These are phyloP conservation scores for Claviceps paspali DNA, from an alignment of 2,329 filamentous ascomycete genomes.

Conservation along the genomic window DNA sequence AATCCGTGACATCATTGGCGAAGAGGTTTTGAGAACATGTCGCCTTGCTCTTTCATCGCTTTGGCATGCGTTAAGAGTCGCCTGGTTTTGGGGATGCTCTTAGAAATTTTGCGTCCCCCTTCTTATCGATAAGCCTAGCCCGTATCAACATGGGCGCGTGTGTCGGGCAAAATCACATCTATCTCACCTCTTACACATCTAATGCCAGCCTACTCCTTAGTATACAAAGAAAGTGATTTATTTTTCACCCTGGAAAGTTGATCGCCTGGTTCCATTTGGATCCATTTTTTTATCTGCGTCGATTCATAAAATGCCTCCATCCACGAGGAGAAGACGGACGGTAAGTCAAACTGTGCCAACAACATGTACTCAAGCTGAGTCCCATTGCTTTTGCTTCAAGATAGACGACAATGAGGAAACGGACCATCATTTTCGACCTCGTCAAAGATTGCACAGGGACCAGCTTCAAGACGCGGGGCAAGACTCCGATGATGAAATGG, in stretches of 20 bases:
- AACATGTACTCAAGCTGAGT: not conserved
- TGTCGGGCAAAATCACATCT: too few species aligned
- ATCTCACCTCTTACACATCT: too few species aligned
- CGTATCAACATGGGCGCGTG: too few species aligned
- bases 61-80: not conserved
- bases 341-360: constrained; percentile 11
- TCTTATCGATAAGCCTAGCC: constrained; percentile 7
- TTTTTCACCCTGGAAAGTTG: too few species aligned
- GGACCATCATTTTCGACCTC: constrained; percentile 16
- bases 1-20: constrained; percentile 22
- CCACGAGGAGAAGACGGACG: constrained; percentile 17
- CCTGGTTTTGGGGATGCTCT: too few species aligned
- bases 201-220: too few species aligned
- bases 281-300: too few species aligned
- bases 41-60: not conserved
- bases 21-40: not conserved
- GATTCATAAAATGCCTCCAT: constrained; percentile 15
- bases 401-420: constrained; percentile 17
- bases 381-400: constrained; percentile 6
- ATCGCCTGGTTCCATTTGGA: too few species aligned
- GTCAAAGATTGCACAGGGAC: constrained; percentile 16
- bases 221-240: not conserved
- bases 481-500: constrained; percentile 25
- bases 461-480: constrained; percentile 17
- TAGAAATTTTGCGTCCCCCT: constrained; percentile 2